These are phyloP conservation scores for Ambrosiella cleistominuta DNA, from an alignment of 2,329 filamentous ascomycete species.

Conservation along the genomic window DNA sequence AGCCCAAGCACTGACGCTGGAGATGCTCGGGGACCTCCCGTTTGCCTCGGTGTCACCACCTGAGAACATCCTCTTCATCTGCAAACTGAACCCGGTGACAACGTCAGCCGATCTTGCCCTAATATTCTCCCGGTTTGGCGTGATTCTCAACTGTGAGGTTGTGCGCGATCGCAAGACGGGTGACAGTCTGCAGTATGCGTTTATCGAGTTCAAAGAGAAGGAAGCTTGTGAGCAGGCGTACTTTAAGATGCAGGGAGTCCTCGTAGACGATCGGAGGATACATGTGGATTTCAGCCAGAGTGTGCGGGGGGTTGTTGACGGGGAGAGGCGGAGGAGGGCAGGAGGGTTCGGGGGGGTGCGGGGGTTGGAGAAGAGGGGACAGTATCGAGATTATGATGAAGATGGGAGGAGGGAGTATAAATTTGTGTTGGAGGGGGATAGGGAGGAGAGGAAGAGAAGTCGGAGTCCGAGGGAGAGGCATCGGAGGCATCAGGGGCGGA, in stretches of 20 bases:
- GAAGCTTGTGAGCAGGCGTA: conserved; percentile 87
- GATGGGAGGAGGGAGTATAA: conserved; percentile 32
- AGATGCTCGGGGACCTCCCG: conserved; percentile 94
- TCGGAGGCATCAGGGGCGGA: conserved; percentile 13
- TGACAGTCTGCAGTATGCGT: conserved; percentile 91
- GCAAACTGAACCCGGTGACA: conserved; percentile 94
- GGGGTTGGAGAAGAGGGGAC: conserved; percentile 73
- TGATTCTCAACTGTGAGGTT: conserved; percentile 86
- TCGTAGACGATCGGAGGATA: conserved; percentile 94
- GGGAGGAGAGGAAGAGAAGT: conserved; percentile 17
- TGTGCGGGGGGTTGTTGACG: conserved; percentile 72
- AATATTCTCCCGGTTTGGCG: conserved; percentile 93
- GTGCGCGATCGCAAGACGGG: conserved; percentile 87
- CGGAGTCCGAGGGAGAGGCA: conserved; percentile 18
- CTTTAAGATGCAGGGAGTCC: conserved; percentile 94
- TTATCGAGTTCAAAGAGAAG: conserved; percentile 92
- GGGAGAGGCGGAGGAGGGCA: conserved; percentile 65
- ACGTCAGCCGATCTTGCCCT: conserved; percentile 85
- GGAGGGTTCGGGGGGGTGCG: conserved; percentile 86
- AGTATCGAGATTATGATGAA: conserved; percentile 53
- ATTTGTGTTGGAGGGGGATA: conserved; percentile 60
- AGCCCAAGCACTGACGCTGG: conserved; percentile 82
- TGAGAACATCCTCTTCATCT: conserved; percentile 94
- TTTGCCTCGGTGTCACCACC: conserved; percentile 96
- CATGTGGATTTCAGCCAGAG: conserved; percentile 98